phyloP scores from a whole-genome alignment of 179 eudicot species.

The Vitellaria paradoxa region DNA sequence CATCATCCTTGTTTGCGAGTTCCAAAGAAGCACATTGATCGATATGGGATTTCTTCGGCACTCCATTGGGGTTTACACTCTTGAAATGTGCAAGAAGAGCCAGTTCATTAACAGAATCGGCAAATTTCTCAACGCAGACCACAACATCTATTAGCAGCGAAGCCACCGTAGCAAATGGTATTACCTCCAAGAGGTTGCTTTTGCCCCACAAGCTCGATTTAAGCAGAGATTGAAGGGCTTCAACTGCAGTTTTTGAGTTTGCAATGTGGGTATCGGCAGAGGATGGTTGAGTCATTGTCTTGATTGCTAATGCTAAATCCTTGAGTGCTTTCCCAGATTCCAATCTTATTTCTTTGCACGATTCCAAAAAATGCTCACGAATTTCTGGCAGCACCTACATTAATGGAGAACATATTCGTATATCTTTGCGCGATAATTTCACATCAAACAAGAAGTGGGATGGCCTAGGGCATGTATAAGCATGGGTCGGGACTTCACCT shows the following conservation, averaged over 20 bases:
- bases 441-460: too few relatives aligned
- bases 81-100: too few relatives aligned
- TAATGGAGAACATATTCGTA: background rate
- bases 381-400: conserved; percentile 34
- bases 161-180: conserved; percentile 30
- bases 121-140: too few relatives aligned
- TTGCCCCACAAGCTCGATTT: conserved; percentile 13
- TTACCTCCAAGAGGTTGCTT: conserved; percentile 21
- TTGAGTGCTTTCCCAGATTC: conserved; percentile 51
- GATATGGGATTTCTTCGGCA: too few relatives aligned
- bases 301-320: conserved; percentile 32
- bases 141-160: too few relatives aligned
- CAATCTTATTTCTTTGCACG: conserved; percentile 33
- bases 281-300: conserved; percentile 32
- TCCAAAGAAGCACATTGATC: too few relatives aligned
- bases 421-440: too few relatives aligned
- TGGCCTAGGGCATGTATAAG: too few relatives aligned
- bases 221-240: conserved; percentile 27
- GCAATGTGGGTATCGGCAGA: conserved; percentile 25
- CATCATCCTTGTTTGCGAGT: too few relatives aligned
- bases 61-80: too few relatives aligned
- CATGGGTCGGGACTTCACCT: too few relatives aligned
- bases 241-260: conserved; percentile 28
- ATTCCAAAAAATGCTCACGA: conserved; percentile 23
- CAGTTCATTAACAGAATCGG: too few relatives aligned